Base-by-base conservation (phyloP, 2,329 filamentous ascomycete genomes). In the Esteya vermicola region DNA sequence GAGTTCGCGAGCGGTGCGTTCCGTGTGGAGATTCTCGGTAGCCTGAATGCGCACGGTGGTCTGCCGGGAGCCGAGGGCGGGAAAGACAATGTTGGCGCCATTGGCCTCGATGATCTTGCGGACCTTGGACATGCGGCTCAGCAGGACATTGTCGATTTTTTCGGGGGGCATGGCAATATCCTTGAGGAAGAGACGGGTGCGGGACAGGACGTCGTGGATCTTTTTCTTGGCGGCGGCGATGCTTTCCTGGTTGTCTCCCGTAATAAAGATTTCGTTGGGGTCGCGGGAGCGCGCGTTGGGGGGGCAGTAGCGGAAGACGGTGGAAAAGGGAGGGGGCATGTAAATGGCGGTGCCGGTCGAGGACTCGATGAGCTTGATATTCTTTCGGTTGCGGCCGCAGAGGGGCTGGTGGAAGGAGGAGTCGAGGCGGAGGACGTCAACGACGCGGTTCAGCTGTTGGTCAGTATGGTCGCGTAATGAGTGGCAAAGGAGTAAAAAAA, bases 81-180 rank as follows among this genome's bases (percentile, higher is more conserved):
- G 91, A 48, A 98, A 85, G 56, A 94, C 73, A 50, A 98, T 85
- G 58, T 93, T 94, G 7, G 89, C 93, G 28, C 89, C 91, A 54
- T 96, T 96, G 41, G 81, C 81, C 57, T 98, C 91, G 61, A 95
- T 89, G 48, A 98, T 94, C 67, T 94, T 95, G 54, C 88, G 85
- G 43, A 98, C 85, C 60, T 96, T 96, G 60, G 96, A 89, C 52
- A 96, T 69, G 21, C 91, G 81, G 51, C 83, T 83, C 27, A 96
- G 75, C 43, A 98, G 61, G 50, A 98, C 89, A 56, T 81, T 93
- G 59, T 98, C 91, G 47, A 96, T 85, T 64, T 98, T 98, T 57
- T 83, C 82, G 25, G 85, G 75, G 36, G 88, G 83, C 44, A 98
- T 81, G 48, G 82, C 76, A 33, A 93, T 85, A 55, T 95, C 88